Conservation (phyloP, 495 filamentous ascomycete genomes). For the Podospora didyma region DNA sequence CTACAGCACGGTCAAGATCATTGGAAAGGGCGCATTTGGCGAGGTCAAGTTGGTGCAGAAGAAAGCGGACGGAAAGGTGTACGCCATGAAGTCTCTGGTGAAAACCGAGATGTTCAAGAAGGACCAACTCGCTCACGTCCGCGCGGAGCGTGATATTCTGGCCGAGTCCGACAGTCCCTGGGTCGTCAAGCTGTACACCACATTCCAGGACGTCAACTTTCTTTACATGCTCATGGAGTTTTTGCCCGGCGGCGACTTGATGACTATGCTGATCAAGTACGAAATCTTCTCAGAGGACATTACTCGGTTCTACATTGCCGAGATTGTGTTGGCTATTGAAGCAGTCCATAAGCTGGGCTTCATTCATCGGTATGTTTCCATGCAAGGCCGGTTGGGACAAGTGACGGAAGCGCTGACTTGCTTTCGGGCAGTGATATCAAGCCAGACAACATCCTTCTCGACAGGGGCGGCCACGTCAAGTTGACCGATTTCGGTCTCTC, state of each 20-base stretch:
- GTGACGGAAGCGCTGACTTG: conserved; percentile 2
- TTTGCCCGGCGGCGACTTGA: conserved; percentile 93
- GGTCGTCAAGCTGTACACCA: conserved; percentile 97
- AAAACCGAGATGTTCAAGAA: conserved; percentile 99
- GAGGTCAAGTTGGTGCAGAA: conserved; percentile 96
- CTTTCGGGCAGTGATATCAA: conserved; percentile 87
- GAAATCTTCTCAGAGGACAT: conserved; percentile 99
- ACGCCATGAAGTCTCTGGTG: conserved; percentile 95
- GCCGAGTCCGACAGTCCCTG: conserved; percentile 98
- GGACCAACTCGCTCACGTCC: conserved; percentile 97
- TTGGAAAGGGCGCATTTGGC: conserved; percentile 98
- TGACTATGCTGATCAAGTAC: conserved; percentile 99
- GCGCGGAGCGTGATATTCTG: conserved; percentile 94
- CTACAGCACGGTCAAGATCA: conserved; percentile 93
- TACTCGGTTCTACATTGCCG: conserved; percentile 98
- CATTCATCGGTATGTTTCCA: conserved; percentile 76
- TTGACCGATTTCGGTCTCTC: conserved; percentile 98
- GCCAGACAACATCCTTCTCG: conserved; percentile 96
- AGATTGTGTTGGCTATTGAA: conserved; percentile 95
- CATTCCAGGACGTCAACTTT: conserved; percentile 93
- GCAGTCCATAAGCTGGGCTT: conserved; percentile 97
- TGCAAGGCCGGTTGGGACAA: neutral
- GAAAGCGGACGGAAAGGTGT: conserved; percentile 94
- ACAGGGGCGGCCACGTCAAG: conserved; percentile 94
- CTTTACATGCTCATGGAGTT: conserved; percentile 99